Base-by-base conservation (phyloP, 148 eudicot genomes). In the Euryodendron excelsum region DNA sequence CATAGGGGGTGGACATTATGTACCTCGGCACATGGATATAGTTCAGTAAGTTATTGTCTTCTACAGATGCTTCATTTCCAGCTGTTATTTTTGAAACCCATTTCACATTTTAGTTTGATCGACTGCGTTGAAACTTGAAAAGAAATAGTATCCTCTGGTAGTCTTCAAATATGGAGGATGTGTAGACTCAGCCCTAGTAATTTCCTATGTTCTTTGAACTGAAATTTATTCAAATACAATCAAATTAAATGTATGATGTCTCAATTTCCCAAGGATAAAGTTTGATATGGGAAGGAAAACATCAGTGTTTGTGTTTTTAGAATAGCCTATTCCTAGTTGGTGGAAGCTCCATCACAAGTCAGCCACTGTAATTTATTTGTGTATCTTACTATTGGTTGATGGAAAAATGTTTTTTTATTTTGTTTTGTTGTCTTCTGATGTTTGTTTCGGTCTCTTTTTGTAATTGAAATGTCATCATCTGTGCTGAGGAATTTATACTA, bases 1-100 rank as follows among this genome's bases (percentile, higher is more conserved):
- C 15, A 39, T 91, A 84, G 96, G 96, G 63, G 96, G 96, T 70
- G 96, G 93, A 60, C 93, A 91, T 87, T 90, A 88, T 84, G 96
- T 79, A 67, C 93, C 93, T 80, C 91, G 93, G 63, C 96, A 90
- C 77, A 88, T 88, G 93, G 93, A 91, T 84, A 86, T 91, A 70
- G 77, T 91, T 76, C 77, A 72, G 96, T 90, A 88, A 87, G 90
- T 72, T 62, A 1, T 61, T 53, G 7, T 56, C 48, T 53, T 37
- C 31, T n/a, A 27, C 39, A 20, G 30, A 37, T 80, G 45, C 30
- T 72, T 69, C 66, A 39, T 69, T 71, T 44, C 5, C 36, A 30
- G 7, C 4, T 10, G 50, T 45, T 56, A 48, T 48, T 20, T 10
- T 21, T 10, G 7, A 45, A 79, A 73, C 27, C 17, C 47, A 20